Percentiles rank a stretch among this genome's conserved stretches.
These are phyloP conservation scores for Backusella circina DNA, from an alignment of 192 early-diverging fungal species.

Conservation along the genomic window DNA sequence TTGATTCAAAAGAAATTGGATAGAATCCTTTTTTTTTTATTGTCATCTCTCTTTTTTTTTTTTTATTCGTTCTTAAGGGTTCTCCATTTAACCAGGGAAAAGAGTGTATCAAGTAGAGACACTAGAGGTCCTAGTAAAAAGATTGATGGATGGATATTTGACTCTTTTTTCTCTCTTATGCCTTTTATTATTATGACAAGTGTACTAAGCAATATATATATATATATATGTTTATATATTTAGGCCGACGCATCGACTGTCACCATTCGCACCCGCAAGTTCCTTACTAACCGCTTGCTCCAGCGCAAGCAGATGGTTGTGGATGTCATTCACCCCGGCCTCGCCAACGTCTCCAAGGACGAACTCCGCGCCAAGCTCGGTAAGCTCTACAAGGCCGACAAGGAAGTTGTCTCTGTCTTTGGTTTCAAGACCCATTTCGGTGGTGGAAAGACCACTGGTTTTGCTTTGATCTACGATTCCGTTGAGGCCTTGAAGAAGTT, in stretches of 20 bases:
- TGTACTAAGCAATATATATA: not conserved
- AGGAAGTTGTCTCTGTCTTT: constrained; percentile 87
- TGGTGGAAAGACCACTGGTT: constrained; percentile 94
- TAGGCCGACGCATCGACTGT: constrained; percentile 57
- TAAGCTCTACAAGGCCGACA: constrained; percentile 94
- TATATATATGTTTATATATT: not conserved
- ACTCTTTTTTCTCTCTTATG: not conserved
- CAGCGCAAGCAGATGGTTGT: constrained; percentile 97
- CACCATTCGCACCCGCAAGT: constrained; percentile 98
- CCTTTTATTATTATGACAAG: not conserved
- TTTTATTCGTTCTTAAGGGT: too few species aligned
- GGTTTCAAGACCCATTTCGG: constrained; percentile 95
- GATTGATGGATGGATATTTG: constrained; percentile 9
- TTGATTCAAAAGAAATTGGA: not conserved
- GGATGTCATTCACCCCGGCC: constrained; percentile 93
- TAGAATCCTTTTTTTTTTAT: not conserved
- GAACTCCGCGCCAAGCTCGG: constrained; percentile 91
- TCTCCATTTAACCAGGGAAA: not conserved
- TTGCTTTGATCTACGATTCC: constrained; percentile 94
- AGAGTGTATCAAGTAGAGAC: not conserved
- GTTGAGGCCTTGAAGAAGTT: constrained; percentile 96
- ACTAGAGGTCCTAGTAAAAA: not conserved
- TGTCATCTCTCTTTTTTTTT: not conserved
- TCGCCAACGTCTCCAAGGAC: constrained; percentile 88
- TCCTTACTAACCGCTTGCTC: constrained; percentile 98